Conservation (phyloP, 768 basidiomycete genomes). For the Cystofilobasidium bisporidii region DNA sequence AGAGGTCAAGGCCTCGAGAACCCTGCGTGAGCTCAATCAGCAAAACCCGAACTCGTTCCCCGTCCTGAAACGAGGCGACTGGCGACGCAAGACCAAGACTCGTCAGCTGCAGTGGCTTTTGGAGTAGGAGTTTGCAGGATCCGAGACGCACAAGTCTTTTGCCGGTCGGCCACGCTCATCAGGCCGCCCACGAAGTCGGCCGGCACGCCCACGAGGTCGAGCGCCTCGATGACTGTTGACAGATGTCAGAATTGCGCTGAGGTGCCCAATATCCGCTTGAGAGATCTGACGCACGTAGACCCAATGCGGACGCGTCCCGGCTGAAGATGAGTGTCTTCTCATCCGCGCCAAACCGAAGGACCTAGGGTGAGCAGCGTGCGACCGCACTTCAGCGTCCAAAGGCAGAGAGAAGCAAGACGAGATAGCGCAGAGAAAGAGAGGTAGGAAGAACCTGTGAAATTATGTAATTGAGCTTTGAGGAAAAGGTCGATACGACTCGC, state of each 20-base stretch:
- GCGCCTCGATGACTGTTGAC: neutral
- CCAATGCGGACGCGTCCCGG: neutral
- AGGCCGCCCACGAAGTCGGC: neutral
- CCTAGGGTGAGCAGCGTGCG: neutral
- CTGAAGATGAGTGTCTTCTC: constrained; percentile 7
- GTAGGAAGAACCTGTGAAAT: neutral
- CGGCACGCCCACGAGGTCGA: neutral
- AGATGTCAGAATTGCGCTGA: neutral
- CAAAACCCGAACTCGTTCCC: neutral
- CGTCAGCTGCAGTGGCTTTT: no score
- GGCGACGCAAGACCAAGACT: neutral
- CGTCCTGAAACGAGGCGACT: neutral
- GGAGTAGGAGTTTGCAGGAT: no score
- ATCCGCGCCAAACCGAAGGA: neutral
- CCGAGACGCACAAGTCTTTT: neutral
- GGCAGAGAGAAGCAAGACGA: neutral
- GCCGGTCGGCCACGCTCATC: neutral
- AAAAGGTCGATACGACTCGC: neutral
- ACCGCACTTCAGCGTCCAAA: no score
- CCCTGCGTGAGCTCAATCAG: neutral
- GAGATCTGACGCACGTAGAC: neutral
- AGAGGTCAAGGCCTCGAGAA: neutral
- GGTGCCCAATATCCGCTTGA: no score
- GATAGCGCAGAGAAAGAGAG: no score
- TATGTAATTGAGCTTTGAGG: neutral